phyloP scores from a whole-genome alignment of 169 alveolate species.

The Eimeria acervulina region DNA sequence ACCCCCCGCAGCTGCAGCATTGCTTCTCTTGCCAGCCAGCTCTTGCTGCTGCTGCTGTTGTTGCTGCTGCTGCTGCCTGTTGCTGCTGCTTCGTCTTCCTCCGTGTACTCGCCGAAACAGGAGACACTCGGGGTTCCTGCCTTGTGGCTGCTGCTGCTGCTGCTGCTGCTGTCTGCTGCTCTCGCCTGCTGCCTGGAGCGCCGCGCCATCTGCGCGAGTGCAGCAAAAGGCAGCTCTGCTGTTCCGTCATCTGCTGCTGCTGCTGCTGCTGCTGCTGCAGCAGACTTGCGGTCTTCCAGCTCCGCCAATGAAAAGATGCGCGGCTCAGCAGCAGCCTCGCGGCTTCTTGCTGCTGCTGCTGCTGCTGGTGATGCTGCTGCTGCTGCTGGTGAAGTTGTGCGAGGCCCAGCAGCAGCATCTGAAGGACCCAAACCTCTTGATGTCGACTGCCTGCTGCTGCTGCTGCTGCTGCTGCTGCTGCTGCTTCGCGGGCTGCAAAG shows the following conservation, averaged over 20 bases:
- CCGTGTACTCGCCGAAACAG: slow-evolving; percentile 32
- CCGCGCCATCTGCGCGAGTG: slow-evolving; percentile 11
- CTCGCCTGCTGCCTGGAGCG: slow-evolving; percentile 28
- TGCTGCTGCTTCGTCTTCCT: background rate
- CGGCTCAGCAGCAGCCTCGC: background rate
- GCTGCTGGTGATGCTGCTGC: background rate
- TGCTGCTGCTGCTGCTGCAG: slow-evolving; percentile 17
- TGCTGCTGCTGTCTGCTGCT: slow-evolving; percentile 9
- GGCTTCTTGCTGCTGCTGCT: background rate
- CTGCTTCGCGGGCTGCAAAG: slow-evolving; percentile 7
- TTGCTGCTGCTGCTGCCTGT: no score
- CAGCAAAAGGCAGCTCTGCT: slow-evolving; percentile 25
- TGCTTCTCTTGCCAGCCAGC: slow-evolving; percentile 33
- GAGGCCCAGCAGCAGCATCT: background rate
- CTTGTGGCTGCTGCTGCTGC: slow-evolving; percentile 10
- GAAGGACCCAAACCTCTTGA: background rate
- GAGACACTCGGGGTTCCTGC: background rate
- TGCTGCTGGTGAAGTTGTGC: background rate
- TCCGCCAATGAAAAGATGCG: background rate
- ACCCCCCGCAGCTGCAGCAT: slow-evolving; percentile 56
- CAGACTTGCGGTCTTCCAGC: background rate
- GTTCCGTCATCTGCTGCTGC: no score
- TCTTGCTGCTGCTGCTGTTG: slow-evolving; percentile 34
- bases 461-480: slow-evolving; percentile 58
- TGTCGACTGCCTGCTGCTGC: slow-evolving; percentile 23